Evolutionary conservation across 2,329 filamentous ascomycete genomes (phyloP), one percentile per base, ranked within the genome.

Genomic region (Achaetomium macrosporum): DNA sequence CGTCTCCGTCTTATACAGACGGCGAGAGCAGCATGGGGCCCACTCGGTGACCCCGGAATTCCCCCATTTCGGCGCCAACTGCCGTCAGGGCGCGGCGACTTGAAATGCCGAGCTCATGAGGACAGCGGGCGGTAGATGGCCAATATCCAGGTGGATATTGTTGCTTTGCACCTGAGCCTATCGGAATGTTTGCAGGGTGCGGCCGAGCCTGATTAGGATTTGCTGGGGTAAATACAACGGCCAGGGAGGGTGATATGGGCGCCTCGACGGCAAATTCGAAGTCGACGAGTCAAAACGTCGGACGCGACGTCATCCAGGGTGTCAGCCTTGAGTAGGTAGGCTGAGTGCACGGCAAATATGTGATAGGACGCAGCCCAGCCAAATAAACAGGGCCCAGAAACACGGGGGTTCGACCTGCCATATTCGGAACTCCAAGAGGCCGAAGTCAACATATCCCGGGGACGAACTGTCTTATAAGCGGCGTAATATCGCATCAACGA

Each of bases 171-270:
- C n/a, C 15, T 30, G 39, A 16, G 36, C 50, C 55, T 55, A 55
- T 55, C 39, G 39, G 46, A 50, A 20, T 30, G 15, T 12, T 43
- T 47, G 42, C 8, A 35, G 1, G 3, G 19, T 2, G 37, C 35
- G 35, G 43, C 20, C 15, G 25, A 19, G 16, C 51, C 42, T 44
- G 35, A 20, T 51, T 43, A 19, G 43, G 49, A 15, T 30, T 33
- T 44, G 39, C 43, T 53, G 54, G 57, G 52, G 51, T 59, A 55
- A 59, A 59, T 59, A 40, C n/a, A 16, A 37, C 16, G 31, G 29
- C 20, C 6, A 20, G 15, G 50, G 15, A 20, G 49, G 55, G 25
- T 49, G 53, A 47, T 49, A 44, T 56, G 42, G 31, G 16, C 29
- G 42, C 33, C 37, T 19, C 33, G n/a, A 49, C 53, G 44, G 50